Evolutionary conservation across 805 yeast genomes (phyloP).

Genomic region (Saturnispora zaruensis): DNA sequence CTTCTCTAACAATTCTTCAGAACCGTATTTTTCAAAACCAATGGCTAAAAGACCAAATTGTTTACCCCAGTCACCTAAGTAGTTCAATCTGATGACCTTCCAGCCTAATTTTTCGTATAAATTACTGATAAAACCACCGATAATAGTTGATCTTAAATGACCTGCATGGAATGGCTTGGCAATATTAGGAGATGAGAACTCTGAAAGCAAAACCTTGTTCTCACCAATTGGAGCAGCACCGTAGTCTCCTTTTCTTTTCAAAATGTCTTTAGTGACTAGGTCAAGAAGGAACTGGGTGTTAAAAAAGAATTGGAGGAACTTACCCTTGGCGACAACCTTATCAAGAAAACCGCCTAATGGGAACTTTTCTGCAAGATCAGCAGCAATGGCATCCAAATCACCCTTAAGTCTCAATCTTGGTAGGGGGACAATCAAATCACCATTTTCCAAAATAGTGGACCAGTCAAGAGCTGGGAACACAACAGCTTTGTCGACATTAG

Average conservation of each 20-base stretch:
- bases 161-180: constrained; percentile 99
- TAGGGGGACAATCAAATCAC: constrained; percentile 85
- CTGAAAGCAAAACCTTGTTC: constrained; percentile 67
- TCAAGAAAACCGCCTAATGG: constrained; percentile 62
- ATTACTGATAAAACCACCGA: constrained; percentile 91
- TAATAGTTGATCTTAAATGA: constrained; percentile 93
- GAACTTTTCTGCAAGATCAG: constrained; percentile 71
- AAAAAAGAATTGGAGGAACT: constrained; percentile 85
- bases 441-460: constrained; percentile 78
- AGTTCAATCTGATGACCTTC: constrained; percentile 88
- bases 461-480: constrained; percentile 84
- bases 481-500: constrained; percentile 60
- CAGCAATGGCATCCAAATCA: constrained; percentile 66
- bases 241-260: constrained; percentile 50
- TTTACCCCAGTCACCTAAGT: constrained; percentile 99
- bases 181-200: constrained; percentile 95
- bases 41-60: constrained; percentile 95
- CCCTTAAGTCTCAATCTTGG: constrained; percentile 86
- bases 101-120: constrained; percentile 86
- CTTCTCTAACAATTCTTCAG: constrained; percentile 53
- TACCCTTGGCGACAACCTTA: constrained; percentile 76
- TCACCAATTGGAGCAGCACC: constrained; percentile 72
- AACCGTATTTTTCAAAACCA: constrained; percentile 82
- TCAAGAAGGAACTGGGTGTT: constrained; percentile 56
- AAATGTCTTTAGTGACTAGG: constrained; percentile 60